Conservation (phyloP, 495 filamentous ascomycete genomes). For the Xeromyces bisporus region DNA sequence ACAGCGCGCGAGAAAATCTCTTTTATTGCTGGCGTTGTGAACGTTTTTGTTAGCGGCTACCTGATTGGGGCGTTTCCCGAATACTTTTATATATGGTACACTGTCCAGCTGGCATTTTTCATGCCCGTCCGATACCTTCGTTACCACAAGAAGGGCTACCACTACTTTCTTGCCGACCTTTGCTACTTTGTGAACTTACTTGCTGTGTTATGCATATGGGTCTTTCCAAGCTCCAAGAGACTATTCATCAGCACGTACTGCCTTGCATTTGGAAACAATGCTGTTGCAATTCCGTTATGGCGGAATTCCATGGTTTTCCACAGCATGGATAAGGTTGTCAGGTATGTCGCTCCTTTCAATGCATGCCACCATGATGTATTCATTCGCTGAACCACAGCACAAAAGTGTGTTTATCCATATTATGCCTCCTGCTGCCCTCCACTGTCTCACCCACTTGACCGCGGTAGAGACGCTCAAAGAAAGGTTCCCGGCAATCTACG, state of each 20-base stretch:
- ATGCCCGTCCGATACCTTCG: slow-evolving; percentile 90
- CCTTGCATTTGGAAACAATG: slow-evolving; percentile 88
- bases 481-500: slow-evolving; percentile 76
- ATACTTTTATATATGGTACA: slow-evolving; percentile 87
- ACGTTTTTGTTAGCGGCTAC: slow-evolving; percentile 92
- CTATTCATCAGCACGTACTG: slow-evolving; percentile 89
- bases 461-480: slow-evolving; percentile 41
- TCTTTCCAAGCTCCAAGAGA: slow-evolving; percentile 78
- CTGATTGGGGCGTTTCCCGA: slow-evolving; percentile 75
- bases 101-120: slow-evolving; percentile 68
- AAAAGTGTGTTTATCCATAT: slow-evolving; percentile 97
- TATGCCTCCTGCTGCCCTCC: slow-evolving; percentile 86
- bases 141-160: slow-evolving; percentile 78
- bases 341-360: slow-evolving; percentile 20
- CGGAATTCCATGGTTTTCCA: slow-evolving; percentile 96
- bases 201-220: slow-evolving; percentile 66
- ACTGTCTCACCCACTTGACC: slow-evolving; percentile 78
- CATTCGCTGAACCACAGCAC: no score
- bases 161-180: slow-evolving; percentile 93
- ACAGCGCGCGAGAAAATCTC: slow-evolving; percentile 86
- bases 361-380: no score
- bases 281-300: slow-evolving; percentile 98
- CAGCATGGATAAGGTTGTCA: slow-evolving; percentile 87
- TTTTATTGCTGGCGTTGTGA: slow-evolving; percentile 90
- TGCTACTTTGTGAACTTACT: slow-evolving; percentile 97